Evolutionary conservation across 179 eudicot genomes (phyloP), one percentile per base, ranked within the genome.

Genomic region (Spergularia azorica): DNA sequence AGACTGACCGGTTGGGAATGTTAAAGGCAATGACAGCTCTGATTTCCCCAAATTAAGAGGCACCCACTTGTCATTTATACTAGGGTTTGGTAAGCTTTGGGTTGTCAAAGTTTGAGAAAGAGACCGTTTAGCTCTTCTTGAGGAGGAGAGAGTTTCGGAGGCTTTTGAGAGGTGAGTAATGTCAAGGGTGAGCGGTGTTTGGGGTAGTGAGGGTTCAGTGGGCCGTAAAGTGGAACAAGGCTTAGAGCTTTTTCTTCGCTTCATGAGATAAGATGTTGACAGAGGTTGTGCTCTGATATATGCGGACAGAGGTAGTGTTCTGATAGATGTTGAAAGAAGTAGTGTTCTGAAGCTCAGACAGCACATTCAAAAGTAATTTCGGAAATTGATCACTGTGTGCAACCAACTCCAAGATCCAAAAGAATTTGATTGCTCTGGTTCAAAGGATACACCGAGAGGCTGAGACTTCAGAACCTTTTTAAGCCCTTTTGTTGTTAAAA

Each of bases 1-100:
- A 15, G 97, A 93, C 74, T 95, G 98, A 61, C 97, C 98, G 9
- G 98, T 95, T 52, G 98, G 98, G 80, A 93, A 88, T 4, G 98
- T 91, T 63, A 95, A 86, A 41, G 95, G 88, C 71, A 95, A 67
- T 26, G 74, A 91, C 52, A 95, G 89, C 74, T 95, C 97, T 0
- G 93, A 86, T 79, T 84, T 91, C 65, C 70, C 71, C 21, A 91
- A 74, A 72, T 89, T 86, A 57, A 95, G 88, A 14, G 98, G 95
- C 8, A 75, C 78, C 98, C 98, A 93, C 39, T 84, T 74, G 75
- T 77, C 74, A 70, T 32, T 73, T 80, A 43, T 60, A 74, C 59
- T 38, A 11, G 74, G 41, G 48, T 21, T 70, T 61, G 56, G 63
- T 41, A 86, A 38, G 32, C 38, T 41, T 75, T 75, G 72, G 63